Percentiles rank a stretch among this genome's conserved stretches.
Evolutionary conservation across 108 stramenopile species (phyloP).

Genomic region (Nannochloropsis gaditana): DNA sequence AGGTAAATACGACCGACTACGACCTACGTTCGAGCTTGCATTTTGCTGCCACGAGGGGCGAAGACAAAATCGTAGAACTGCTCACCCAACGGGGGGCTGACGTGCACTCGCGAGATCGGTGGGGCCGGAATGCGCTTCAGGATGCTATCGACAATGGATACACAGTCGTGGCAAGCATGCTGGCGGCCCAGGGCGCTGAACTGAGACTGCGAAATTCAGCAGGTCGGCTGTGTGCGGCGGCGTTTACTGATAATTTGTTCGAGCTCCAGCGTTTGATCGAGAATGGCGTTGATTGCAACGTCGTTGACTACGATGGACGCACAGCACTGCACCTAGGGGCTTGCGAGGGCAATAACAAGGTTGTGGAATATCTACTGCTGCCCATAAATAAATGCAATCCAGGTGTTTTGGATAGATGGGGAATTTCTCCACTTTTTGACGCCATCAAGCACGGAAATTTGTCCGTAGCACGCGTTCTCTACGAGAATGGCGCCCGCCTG

Average conservation of each 20-base stretch:
- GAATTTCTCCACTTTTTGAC: background rate
- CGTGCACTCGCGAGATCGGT: slow-evolving; percentile 5
- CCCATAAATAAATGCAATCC: background rate
- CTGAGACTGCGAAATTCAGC: slow-evolving; percentile 16
- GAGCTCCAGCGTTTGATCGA: background rate
- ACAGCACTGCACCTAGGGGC: slow-evolving; percentile 1
- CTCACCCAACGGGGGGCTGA: background rate
- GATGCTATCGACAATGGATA: background rate
- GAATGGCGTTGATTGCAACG: background rate
- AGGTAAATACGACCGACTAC: background rate
- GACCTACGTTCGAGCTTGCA: slow-evolving; percentile 16
- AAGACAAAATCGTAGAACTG: slow-evolving; percentile 14
- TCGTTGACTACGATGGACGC: background rate
- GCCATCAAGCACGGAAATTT: slow-evolving; percentile 9
- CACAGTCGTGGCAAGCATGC: background rate
- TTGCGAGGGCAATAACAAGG: slow-evolving; percentile 12
- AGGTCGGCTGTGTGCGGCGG: background rate
- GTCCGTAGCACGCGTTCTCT: slow-evolving; percentile 5
- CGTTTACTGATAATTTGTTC: background rate
- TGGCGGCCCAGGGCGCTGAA: background rate
- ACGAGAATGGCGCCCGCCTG: background rate
- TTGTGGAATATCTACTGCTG: slow-evolving; percentile 18
- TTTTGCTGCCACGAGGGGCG: background rate
- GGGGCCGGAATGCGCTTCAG: background rate
- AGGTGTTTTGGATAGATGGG: background rate